phyloP scores from a whole-genome alignment of 768 basidiomycete species.

The Arthromyces matolae region DNA sequence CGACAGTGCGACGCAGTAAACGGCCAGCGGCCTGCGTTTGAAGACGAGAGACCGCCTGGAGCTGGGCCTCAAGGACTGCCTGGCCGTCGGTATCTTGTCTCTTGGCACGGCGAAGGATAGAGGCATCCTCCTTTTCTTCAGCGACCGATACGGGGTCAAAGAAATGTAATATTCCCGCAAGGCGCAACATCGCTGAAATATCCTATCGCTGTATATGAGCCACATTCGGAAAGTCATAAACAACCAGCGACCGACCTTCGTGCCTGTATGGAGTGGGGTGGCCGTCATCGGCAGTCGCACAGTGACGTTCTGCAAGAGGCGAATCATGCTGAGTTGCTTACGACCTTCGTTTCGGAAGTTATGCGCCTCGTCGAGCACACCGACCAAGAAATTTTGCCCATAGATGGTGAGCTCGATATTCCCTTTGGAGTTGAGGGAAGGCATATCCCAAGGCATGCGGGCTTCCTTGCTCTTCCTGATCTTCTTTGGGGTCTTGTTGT shows the following conservation, averaged over 20 bases:
- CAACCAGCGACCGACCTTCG: slow-evolving; percentile 15
- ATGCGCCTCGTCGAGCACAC: slow-evolving; percentile 22
- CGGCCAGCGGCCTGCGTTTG: neutral
- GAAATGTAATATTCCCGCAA: slow-evolving; percentile 25
- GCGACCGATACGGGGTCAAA: slow-evolving; percentile 13
- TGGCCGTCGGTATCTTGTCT: neutral
- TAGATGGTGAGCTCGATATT: slow-evolving; percentile 12
- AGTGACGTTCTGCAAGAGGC: slow-evolving; percentile 7
- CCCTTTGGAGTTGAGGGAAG: neutral
- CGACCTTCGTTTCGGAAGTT: slow-evolving; percentile 17
- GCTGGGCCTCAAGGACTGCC: neutral
- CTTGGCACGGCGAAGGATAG: slow-evolving; percentile 1
- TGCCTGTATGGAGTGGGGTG: slow-evolving; percentile 24
- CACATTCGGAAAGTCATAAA: neutral
- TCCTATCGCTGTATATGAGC: slow-evolving; percentile 17
- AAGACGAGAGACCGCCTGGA: neutral
- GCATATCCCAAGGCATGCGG: slow-evolving; percentile 19
- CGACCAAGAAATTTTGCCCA: slow-evolving; percentile 14
- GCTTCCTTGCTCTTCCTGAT: neutral
- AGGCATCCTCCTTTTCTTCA: slow-evolving; percentile 20
- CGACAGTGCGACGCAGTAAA: too few species aligned
- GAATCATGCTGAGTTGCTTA: slow-evolving; percentile 12
- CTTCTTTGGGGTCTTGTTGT: neutral
- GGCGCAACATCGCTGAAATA: slow-evolving; percentile 24
- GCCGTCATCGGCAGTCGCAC: slow-evolving; percentile 19